Base-by-base conservation (phyloP, 139 green algal genomes). In the Tetraselmis chui region DNA sequence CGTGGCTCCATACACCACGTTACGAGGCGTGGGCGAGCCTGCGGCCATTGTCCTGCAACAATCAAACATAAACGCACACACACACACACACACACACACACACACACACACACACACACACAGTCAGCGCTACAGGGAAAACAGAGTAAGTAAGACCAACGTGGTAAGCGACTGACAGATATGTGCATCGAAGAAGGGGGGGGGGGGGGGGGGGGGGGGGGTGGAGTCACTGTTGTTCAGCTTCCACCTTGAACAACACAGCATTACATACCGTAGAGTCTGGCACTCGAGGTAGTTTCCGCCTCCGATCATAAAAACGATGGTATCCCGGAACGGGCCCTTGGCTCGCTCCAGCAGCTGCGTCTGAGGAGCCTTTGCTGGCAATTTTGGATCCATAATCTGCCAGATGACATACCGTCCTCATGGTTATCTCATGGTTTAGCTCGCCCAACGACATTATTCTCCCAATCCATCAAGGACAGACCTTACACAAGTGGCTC, bases 221-320 rank as follows among this genome's bases (percentile, higher is more conserved):
- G 74, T n/a, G 58, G 24, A 79, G 2, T 59, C 78, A 58, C 31
- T 22, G 31, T 31, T 1, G 27, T 81, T 81, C 83, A 84, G 82
- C 30, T 81, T 79, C 32, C 26, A 67, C 24, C 59, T 74, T 82
- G n/a, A 27, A 58, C n/a, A 85, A 77, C 45, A 75, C 85, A 26
- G 83, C 79, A 25, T 89, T 89, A 87, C 93, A 93, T 31, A 91
- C 87, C 22, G 89, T 67, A 99, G 82, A 1, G 87, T 90, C 84
- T 96, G 92, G 32, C 92, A 88, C 89, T 99, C 97, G 23, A 95
- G 77, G 86, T 98, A 99, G 91, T 97, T 98, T 2, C 97, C 97
- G 1, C 96, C 97, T 0, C 97, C 97, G 30, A 99, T 94, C 89
- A 99, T 94, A 85, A 99, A 99, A 30, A 98, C 95, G 5, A 99